Base-by-base conservation (phyloP, 345 rosid species). In the Dipteronia sinensis region DNA sequence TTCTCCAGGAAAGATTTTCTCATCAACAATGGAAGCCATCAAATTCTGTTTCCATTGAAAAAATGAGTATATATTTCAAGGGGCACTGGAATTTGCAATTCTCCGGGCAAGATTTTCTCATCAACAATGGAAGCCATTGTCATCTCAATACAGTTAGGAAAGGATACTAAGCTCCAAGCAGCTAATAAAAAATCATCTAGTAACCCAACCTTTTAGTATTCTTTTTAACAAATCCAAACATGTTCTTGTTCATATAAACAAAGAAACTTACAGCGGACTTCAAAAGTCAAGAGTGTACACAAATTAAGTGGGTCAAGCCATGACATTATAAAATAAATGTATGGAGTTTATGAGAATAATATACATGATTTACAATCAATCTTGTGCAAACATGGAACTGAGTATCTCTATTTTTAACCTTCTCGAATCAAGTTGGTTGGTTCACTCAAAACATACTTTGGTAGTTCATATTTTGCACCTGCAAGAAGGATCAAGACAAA, bases 381-480 rank as follows among this genome's bases (percentile, higher is more conserved):
- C 65, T 72, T 68, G 68, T 49, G 10, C 47, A 69, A 49, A 65
- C 73, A 56, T 16, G 15, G 46, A n/a, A n/a, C 19, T 12, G 17
- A 1, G 15, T 22, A 65, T 78, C 40, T 74, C 79, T 25, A 22
- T 72, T 20, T 77, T 85, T 82, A 87, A 58, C 76, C 82, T 22
- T 90, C 94, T 23, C 77, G 85, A 79, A 92, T 89, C 84, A 96
- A 80, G 86, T 96, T 96, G 81, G 94, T 88, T 12, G 97, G 99
- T 83, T 94, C 97, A 64, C 97, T 91, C 85, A 94, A 80, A 55
- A 92, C 97, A 80, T 94, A 92, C 88, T 90, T 96, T 34, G 99
- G 99, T 17, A 91, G 89, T 78, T 96, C 97, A 82, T 96, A 96
- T 78, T 91, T 96, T 65, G 97, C 95, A 84, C 97, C 99, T 96